phyloP scores from a whole-genome alignment of 768 basidiomycete species.

The Suillus americanus region DNA sequence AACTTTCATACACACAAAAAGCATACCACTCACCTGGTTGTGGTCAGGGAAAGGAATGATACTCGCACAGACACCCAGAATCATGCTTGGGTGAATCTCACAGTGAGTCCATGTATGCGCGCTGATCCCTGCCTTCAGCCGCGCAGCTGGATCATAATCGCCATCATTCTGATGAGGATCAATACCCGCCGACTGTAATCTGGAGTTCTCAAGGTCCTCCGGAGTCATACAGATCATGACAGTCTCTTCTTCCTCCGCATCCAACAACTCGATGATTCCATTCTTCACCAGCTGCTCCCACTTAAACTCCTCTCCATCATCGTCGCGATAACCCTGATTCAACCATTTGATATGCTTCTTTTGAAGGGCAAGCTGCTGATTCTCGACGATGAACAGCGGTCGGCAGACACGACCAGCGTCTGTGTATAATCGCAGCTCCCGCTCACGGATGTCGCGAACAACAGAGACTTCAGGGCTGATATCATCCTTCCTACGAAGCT shows the following conservation, averaged over 20 bases:
- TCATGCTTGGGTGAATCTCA: constrained; percentile 99
- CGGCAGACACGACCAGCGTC: constrained; percentile 97
- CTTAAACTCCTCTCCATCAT: constrained; percentile 60
- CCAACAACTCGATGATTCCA: constrained; percentile 90
- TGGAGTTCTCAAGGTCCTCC: constrained; percentile 88
- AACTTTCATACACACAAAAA: neutral
- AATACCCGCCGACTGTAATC: constrained; percentile 60
- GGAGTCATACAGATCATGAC: constrained; percentile 99
- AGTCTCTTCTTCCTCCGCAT: constrained; percentile 99
- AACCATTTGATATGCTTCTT: constrained; percentile 84
- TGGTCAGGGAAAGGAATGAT: constrained; percentile 99
- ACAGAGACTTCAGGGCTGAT: constrained; percentile 96
- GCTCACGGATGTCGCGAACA: constrained; percentile 95
- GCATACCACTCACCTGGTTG: constrained; percentile 72
- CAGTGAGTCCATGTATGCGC: constrained; percentile 98
- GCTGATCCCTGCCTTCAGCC: constrained; percentile 81
- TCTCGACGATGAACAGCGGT: constrained; percentile 94
- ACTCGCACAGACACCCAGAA: constrained; percentile 95
- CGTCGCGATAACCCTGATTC: constrained; percentile 54
- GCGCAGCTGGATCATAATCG: constrained; percentile 83
- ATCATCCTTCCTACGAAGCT: constrained; percentile 89
- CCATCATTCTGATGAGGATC: constrained; percentile 59
- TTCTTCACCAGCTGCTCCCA: constrained; percentile 86
- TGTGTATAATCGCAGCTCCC: constrained; percentile 91
- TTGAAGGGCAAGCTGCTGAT: constrained; percentile 79